These are phyloP conservation scores for Cryptosporidium canis DNA, from an alignment of 169 alveolate species.

Conservation along the genomic window DNA sequence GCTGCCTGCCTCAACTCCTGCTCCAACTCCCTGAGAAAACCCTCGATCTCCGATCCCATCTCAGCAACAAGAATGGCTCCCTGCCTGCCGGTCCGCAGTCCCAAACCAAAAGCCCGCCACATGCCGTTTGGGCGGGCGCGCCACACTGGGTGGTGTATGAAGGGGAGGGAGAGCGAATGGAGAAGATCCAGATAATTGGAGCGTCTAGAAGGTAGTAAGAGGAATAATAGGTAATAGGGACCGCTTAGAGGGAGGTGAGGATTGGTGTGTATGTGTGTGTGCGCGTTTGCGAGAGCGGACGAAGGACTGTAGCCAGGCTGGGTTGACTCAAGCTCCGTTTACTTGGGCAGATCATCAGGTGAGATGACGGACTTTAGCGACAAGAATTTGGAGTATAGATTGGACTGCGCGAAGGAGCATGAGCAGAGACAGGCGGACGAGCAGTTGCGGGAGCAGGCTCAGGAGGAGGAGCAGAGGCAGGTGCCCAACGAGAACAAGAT, in stretches of 20 bases:
- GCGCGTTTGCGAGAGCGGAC: neutral
- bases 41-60: neutral
- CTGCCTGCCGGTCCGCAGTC: no score
- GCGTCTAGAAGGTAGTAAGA: no score
- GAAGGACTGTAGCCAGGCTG: neutral
- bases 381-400: neutral
- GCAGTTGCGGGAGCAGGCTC: neutral
- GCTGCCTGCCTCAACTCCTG: neutral
- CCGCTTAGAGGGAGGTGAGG: neutral
- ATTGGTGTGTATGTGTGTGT: neutral
- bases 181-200: no score
- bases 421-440: neutral
- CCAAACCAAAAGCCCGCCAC: no score
- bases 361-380: neutral
- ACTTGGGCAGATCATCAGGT: neutral
- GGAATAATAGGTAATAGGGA: neutral
- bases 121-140: no score
- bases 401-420: neutral
- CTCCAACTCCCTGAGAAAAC: neutral
- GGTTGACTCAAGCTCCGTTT: neutral
- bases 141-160: no score
- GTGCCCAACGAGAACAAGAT: slow-evolving; percentile 2
- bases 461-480: neutral
- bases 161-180: no score
- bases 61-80: neutral